phyloP scores from a whole-genome alignment of 352 stramenopile genomes.

The Globisporangium lucens region DNA sequence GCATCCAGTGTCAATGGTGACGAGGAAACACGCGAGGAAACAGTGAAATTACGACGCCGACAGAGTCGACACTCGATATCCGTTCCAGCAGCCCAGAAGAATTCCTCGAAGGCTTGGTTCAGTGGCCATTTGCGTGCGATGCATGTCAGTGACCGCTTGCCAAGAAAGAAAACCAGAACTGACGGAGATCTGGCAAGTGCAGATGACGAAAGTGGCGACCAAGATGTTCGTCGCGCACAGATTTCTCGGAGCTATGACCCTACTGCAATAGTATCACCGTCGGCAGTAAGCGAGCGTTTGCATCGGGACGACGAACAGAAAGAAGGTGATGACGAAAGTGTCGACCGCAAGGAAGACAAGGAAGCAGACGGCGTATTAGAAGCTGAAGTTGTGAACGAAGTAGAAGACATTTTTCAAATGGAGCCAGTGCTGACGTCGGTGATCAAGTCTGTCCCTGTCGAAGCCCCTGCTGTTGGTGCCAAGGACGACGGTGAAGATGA shows the following conservation, averaged over 20 bases:
- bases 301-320: background rate
- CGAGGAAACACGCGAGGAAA: constrained; percentile 19
- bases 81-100: constrained; percentile 16
- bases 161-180: constrained; percentile 45
- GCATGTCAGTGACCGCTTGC: constrained; percentile 58
- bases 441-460: constrained; percentile 5
- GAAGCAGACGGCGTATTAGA: constrained; percentile 23
- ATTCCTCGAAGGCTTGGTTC: constrained; percentile 48
- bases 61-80: constrained; percentile 27
- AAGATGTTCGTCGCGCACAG: background rate
- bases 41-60: constrained; percentile 23
- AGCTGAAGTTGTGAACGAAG: constrained; percentile 21
- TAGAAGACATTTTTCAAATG: constrained; percentile 19
- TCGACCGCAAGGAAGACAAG: constrained; percentile 14
- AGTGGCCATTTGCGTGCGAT: constrained; percentile 68
- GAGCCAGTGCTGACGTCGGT: constrained; percentile 13
- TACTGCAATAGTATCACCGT: background rate
- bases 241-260: constrained; percentile 2
- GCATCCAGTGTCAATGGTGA: constrained; percentile 21
- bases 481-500: constrained; percentile 1
- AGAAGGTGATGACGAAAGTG: background rate
- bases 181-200: constrained; percentile 18
- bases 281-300: background rate
- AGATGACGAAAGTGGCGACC: constrained; percentile 12
- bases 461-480: constrained; percentile 1